phyloP scores from a whole-genome alignment of 768 basidiomycete genomes.

The Suillus americanus region DNA sequence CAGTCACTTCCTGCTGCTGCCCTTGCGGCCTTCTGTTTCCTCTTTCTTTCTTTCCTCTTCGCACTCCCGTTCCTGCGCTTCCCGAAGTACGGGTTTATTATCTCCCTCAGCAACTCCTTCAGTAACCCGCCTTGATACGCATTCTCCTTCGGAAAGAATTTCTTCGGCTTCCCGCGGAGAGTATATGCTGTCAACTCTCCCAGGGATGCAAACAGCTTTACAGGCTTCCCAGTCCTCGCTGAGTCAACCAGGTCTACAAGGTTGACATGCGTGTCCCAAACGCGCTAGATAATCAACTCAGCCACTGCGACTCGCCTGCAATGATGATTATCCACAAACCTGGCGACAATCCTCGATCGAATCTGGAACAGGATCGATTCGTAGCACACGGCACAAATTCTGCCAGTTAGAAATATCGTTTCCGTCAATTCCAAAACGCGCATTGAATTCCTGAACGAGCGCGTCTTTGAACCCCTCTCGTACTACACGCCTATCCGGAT shows the following conservation, averaged over 20 bases:
- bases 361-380: constrained; percentile 6
- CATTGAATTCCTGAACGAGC: constrained; percentile 11
- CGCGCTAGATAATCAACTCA: background rate
- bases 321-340: background rate
- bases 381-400: constrained; percentile 3
- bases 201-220: constrained; percentile 22
- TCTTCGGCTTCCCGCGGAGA: background rate
- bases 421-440: constrained; percentile 11
- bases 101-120: constrained; percentile 19
- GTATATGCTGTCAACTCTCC: constrained; percentile 25
- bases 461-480: constrained; percentile 6
- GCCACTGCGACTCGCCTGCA: background rate
- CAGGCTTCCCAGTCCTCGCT: constrained; percentile 10
- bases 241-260: constrained; percentile 32
- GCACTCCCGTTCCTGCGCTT: constrained; percentile 19
- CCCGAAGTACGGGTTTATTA: constrained; percentile 18
- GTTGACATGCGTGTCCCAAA: constrained; percentile 29
- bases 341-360: background rate
- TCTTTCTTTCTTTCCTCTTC: constrained; percentile 17
- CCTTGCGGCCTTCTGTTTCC: constrained; percentile 13
- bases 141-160: constrained; percentile 28
- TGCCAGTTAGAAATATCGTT: constrained; percentile 10
- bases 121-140: constrained; percentile 32
- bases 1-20: background rate
- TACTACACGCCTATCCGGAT: background rate